phyloP scores from a whole-genome alignment of 257 asterid genomes.

The Penstemon davidsonii region DNA sequence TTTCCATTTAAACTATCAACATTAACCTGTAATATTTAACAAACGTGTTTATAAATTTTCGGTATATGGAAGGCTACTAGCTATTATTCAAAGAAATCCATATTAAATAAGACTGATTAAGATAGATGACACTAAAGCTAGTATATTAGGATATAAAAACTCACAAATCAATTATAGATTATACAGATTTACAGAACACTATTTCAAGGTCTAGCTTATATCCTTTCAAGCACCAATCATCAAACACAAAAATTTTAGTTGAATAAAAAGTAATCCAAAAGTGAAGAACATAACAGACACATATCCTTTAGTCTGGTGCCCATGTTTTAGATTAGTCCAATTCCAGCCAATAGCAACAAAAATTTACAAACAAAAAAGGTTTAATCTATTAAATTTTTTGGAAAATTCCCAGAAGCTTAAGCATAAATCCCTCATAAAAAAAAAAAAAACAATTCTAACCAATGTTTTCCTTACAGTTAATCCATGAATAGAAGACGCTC shows the following conservation, averaged over 20 bases:
- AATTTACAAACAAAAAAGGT: slow-evolving; percentile 2
- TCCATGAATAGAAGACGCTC: not conserved
- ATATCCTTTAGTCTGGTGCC: not conserved
- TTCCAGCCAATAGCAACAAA: not conserved
- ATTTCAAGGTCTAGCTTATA: slow-evolving; percentile 4
- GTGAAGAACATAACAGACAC: not conserved
- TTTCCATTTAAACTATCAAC: slow-evolving; percentile 54
- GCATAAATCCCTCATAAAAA: not conserved
- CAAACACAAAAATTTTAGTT: not conserved
- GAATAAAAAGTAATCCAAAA: not conserved
- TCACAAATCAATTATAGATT: not conserved
- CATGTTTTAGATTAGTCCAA: not conserved
- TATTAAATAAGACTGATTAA: not conserved
- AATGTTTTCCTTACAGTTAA: not conserved
- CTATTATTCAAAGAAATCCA: not conserved
- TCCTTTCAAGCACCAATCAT: not conserved
- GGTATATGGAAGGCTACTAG: not conserved
- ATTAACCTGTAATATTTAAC: slow-evolving; percentile 48
- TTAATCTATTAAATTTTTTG: slow-evolving; percentile 3
- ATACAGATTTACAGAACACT: not conserved
- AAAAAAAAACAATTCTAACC: not conserved
- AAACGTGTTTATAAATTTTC: not conserved
- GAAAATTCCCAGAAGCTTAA: slow-evolving; percentile 15
- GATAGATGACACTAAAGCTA: not conserved
- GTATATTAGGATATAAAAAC: not conserved